These are phyloP conservation scores for Dendrocalamus latiflorus DNA, from an alignment of 202 grass and related monocot species.

Conservation along the genomic window DNA sequence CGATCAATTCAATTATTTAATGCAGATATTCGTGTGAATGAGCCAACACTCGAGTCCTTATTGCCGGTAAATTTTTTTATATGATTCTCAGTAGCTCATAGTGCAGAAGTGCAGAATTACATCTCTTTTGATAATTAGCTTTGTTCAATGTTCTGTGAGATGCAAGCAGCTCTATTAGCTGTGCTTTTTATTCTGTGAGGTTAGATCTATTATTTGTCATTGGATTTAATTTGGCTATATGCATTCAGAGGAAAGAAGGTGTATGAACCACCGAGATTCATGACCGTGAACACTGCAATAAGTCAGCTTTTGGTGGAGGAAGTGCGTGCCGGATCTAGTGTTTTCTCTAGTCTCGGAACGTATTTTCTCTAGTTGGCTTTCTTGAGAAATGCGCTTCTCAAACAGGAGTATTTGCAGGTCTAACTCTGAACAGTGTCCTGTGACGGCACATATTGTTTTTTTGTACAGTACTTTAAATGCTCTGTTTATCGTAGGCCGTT, in stretches of 20 bases:
- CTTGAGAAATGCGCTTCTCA: not conserved
- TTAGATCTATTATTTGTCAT: not conserved
- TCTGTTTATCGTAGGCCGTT: not conserved
- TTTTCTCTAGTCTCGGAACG: not conserved
- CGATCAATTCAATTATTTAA: slow-evolving; percentile 10
- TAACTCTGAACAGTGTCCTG: not conserved
- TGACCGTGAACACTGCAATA: no score
- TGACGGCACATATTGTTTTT: not conserved
- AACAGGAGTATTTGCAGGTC: not conserved
- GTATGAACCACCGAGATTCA: slow-evolving; percentile 91
- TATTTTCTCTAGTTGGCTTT: not conserved
- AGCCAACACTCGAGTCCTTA: slow-evolving; percentile 85
- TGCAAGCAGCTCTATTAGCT: not conserved
- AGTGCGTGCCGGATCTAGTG: slow-evolving; percentile 53
- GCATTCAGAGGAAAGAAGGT: slow-evolving; percentile 79
- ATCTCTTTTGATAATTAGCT: not conserved
- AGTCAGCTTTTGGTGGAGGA: slow-evolving; percentile 79
- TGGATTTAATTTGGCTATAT: slow-evolving; percentile 20
- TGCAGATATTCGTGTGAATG: slow-evolving; percentile 94
- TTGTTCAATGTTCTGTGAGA: not conserved
- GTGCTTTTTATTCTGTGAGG: not conserved
- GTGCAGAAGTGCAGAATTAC: not conserved
- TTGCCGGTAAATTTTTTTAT: slow-evolving; percentile 57
- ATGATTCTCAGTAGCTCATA: not conserved
- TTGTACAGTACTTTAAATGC: not conserved